Percentiles rank a stretch among this genome's conserved stretches.
These are phyloP conservation scores for Pichia ethanolica DNA, from an alignment of 805 yeast species.

Conservation along the genomic window DNA sequence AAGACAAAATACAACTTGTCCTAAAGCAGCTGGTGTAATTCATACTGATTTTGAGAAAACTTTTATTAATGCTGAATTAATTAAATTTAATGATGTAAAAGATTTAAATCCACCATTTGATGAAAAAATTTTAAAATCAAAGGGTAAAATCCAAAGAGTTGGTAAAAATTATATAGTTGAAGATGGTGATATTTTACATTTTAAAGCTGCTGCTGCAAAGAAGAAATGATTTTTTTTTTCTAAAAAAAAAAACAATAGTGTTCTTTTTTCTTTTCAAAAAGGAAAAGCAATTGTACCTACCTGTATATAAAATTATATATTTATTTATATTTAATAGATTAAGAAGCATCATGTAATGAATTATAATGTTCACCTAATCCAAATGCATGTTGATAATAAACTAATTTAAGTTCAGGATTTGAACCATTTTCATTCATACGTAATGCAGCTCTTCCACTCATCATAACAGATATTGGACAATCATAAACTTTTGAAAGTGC, in stretches of 20 bases:
- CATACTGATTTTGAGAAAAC: slow-evolving; percentile 94
- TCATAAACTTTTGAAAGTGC: slow-evolving; percentile 69
- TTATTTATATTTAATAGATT: not conserved
- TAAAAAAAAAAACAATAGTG: not conserved
- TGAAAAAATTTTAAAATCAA: slow-evolving; percentile 74
- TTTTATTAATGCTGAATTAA: slow-evolving; percentile 88
- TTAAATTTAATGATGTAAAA: slow-evolving; percentile 72
- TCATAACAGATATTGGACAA: slow-evolving; percentile 67
- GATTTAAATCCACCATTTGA: slow-evolving; percentile 56
- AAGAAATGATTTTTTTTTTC: slow-evolving; percentile 4
- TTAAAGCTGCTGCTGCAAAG: slow-evolving; percentile 71
- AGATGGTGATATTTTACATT: slow-evolving; percentile 87
- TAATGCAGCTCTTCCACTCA: slow-evolving; percentile 68
- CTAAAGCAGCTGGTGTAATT: slow-evolving; percentile 98
- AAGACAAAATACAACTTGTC: slow-evolving; percentile 86
- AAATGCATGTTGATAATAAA: slow-evolving; percentile 75
- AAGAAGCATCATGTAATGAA: slow-evolving; percentile 39
- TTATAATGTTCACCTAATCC: slow-evolving; percentile 96
- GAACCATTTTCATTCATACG: slow-evolving; percentile 52
- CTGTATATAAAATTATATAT: not conserved
- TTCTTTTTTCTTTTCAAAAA: no score
- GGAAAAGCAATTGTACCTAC: not conserved
- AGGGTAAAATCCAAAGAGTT: slow-evolving; percentile 83
- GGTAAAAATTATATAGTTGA: slow-evolving; percentile 94
- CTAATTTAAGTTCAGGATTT: slow-evolving; percentile 55